phyloP scores from a whole-genome alignment of 441 rosid species.

The Populus trichocarpa region DNA sequence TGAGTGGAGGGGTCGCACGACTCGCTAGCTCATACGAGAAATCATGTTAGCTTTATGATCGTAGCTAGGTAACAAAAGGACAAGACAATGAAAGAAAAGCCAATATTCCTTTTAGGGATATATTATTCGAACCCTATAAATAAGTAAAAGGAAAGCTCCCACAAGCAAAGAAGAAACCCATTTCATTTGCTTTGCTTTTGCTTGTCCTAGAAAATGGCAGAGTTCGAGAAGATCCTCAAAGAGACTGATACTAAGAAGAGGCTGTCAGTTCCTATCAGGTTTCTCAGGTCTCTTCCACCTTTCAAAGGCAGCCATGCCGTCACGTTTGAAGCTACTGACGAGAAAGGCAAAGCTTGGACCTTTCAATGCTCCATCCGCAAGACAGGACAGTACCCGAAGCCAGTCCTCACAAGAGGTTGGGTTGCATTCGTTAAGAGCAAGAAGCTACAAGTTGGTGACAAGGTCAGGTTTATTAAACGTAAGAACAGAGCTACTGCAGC shows the following conservation, averaged over 20 bases:
- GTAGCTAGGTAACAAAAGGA: no score
- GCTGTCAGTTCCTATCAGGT: neutral
- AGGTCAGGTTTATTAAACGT: neutral
- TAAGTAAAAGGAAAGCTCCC: no score
- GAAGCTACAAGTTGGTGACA: neutral
- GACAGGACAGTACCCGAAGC: neutral
- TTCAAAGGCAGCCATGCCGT: neutral
- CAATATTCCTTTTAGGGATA: no score
- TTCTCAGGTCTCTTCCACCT: neutral
- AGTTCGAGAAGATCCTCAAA: neutral
- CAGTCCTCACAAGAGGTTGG: neutral
- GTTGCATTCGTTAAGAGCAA: neutral
- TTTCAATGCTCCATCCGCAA: neutral
- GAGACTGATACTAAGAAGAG: neutral
- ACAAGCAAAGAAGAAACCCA: no score
- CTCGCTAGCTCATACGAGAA: no score
- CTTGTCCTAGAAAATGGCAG: neutral
- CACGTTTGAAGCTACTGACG: neutral
- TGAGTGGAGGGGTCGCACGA: no score
- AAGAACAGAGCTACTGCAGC: neutral
- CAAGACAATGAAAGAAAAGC: no score
- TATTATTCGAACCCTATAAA: no score
- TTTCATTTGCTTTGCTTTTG: neutral
- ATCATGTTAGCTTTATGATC: no score
- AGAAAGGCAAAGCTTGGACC: neutral